phyloP scores from a whole-genome alignment of 2,329 filamentous ascomycete species.

The Teratosphaeria zuluensis region DNA sequence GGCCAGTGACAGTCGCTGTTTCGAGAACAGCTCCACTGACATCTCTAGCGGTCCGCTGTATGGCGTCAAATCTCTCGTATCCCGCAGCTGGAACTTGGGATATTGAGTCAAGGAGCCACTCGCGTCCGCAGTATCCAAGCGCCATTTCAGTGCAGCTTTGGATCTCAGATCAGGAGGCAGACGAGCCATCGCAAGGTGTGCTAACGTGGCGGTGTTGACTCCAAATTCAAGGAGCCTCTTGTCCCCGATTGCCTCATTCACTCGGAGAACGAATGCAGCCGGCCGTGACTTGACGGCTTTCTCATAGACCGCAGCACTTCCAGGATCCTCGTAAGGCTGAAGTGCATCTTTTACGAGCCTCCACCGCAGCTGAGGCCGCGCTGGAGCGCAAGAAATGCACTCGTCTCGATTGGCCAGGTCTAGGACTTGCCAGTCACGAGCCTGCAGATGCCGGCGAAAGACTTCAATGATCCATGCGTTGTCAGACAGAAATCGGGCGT shows the following conservation, averaged over 20 bases:
- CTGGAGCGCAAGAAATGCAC: constrained; percentile 29
- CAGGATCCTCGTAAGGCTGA: constrained; percentile 41
- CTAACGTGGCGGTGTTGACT: constrained; percentile 20
- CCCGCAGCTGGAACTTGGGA: constrained; percentile 13
- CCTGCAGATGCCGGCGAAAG: constrained; percentile 14
- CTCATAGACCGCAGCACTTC: constrained; percentile 43
- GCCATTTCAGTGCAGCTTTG: constrained; percentile 6
- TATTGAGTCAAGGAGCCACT: neutral
- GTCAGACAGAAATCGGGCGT: constrained; percentile 7
- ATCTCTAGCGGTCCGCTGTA: constrained; percentile 18
- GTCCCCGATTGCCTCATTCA: neutral
- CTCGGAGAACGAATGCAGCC: constrained; percentile 10
- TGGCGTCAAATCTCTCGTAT: constrained; percentile 5
- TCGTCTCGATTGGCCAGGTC: neutral
- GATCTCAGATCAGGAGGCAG: constrained; percentile 2
- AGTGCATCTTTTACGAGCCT: constrained; percentile 21
- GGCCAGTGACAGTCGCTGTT: constrained; percentile 45
- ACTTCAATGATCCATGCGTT: constrained; percentile 16
- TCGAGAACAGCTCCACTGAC: constrained; percentile 33
- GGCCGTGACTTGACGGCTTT: constrained; percentile 42
- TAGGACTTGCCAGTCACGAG: constrained; percentile 8
- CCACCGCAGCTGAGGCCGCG: constrained; percentile 31
- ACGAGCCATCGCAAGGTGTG: constrained; percentile 19
- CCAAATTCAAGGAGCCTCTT: constrained; percentile 12
- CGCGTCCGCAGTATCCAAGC: constrained; percentile 14